Conservation (phyloP, 345 rosid genomes). For the Populus nigra region DNA sequence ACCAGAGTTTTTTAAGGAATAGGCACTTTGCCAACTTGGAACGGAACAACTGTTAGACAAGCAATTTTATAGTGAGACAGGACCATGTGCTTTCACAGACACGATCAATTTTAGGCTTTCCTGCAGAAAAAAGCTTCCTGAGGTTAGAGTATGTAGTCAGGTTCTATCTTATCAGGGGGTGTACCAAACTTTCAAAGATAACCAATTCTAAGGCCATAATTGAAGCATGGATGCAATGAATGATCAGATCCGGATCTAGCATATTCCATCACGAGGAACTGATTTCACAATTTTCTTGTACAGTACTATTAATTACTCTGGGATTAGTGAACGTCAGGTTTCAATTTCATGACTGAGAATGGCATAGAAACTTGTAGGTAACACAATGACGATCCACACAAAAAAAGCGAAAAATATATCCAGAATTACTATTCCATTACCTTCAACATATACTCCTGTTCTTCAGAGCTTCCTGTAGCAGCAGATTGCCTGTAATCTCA, state of each 20-base stretch:
- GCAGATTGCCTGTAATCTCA: conserved; percentile 15
- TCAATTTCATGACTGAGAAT: neutral
- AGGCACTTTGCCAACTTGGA: neutral
- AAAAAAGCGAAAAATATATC: too few relatives aligned
- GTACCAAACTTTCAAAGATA: neutral
- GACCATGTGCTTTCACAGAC: neutral
- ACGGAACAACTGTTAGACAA: neutral
- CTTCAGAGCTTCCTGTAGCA: conserved; percentile 24
- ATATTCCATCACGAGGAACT: neutral
- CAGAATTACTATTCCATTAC: too few relatives aligned
- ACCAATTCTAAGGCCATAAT: neutral
- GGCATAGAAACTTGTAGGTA: neutral
- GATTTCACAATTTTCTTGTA: neutral
- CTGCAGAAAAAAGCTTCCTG: neutral
- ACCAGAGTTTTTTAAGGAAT: neutral
- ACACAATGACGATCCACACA: too few relatives aligned
- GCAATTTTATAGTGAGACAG: neutral
- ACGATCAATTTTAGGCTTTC: neutral
- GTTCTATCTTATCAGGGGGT: neutral
- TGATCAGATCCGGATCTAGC: neutral
- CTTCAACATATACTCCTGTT: conserved; percentile 9
- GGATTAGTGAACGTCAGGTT: neutral
- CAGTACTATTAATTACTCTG: neutral
- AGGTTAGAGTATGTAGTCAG: neutral
- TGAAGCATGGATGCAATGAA: neutral